phyloP scores from a whole-genome alignment of 2,329 filamentous ascomycete species.

The Nannizziopsis arthrosporioides region DNA sequence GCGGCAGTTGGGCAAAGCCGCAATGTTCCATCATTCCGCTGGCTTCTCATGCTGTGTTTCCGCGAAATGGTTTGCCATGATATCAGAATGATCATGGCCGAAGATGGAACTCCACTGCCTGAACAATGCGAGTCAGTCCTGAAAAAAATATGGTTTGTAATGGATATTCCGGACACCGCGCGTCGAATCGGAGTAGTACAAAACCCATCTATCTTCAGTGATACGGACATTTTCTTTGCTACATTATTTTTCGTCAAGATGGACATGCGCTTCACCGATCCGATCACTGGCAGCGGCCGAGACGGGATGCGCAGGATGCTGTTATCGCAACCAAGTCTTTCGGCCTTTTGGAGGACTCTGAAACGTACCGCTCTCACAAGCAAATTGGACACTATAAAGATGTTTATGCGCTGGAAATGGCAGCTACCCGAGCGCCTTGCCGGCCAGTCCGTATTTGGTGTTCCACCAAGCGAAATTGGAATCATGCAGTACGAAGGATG shows the following conservation, averaged over 20 bases:
- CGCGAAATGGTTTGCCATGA: slow-evolving; percentile 47
- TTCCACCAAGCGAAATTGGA: slow-evolving; percentile 45
- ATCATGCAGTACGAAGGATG: slow-evolving; percentile 31
- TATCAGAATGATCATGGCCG: slow-evolving; percentile 51
- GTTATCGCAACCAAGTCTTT: slow-evolving; percentile 48
- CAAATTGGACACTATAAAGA: slow-evolving; percentile 42
- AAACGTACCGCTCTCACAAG: slow-evolving; percentile 43
- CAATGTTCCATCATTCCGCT: slow-evolving; percentile 52
- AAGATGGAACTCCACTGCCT: slow-evolving; percentile 48
- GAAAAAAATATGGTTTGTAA: slow-evolving; percentile 60
- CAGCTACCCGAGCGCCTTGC: slow-evolving; percentile 21
- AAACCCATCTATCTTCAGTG: slow-evolving; percentile 44
- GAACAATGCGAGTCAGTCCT: slow-evolving; percentile 37
- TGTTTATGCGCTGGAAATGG: slow-evolving; percentile 49
- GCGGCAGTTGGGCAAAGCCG: slow-evolving; percentile 30
- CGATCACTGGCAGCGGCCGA: slow-evolving; percentile 43
- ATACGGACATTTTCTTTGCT: slow-evolving; percentile 49
- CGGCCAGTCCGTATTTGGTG: slow-evolving; percentile 36
- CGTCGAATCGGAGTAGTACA: slow-evolving; percentile 46
- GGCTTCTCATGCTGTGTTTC: slow-evolving; percentile 54
- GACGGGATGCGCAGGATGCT: slow-evolving; percentile 46
- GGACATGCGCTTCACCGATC: slow-evolving; percentile 56
- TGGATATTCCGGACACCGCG: slow-evolving; percentile 51
- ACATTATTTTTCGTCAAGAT: slow-evolving; percentile 61
- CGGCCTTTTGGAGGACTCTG: slow-evolving; percentile 49